phyloP scores from a whole-genome alignment of 2,329 filamentous ascomycete genomes.

The Aspergillus sergii region DNA sequence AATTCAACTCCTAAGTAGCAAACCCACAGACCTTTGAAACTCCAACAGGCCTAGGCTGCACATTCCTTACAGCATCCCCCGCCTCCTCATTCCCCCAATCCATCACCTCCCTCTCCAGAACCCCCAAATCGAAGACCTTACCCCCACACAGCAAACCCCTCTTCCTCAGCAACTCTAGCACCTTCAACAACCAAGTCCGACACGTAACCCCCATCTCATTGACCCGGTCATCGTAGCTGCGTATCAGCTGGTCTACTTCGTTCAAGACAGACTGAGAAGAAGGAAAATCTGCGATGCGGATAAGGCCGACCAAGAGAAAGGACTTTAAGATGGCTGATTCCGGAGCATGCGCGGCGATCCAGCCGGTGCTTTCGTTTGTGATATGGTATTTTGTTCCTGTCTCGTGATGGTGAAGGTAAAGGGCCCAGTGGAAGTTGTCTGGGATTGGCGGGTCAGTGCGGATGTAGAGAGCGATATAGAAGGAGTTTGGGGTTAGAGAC shows the following conservation, averaged over 20 bases:
- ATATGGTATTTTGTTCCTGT: conserved; percentile 29
- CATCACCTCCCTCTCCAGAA: conserved; percentile 23
- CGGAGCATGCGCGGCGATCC: conserved; percentile 23
- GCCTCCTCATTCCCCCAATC: conserved; percentile 25
- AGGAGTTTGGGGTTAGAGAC: conserved; percentile 12
- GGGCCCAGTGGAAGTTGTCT: conserved; percentile 35
- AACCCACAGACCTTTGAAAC: neutral
- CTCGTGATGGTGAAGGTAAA: conserved; percentile 27
- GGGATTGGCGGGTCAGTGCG: conserved; percentile 25
- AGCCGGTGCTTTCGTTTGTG: conserved; percentile 20
- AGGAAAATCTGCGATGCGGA: conserved; percentile 24
- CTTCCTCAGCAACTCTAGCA: conserved; percentile 18
- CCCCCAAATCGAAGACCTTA: conserved; percentile 12
- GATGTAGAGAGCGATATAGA: conserved; percentile 30
- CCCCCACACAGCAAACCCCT: neutral
- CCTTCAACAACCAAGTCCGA: conserved; percentile 24
- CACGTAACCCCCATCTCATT: conserved; percentile 22
- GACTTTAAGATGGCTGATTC: conserved; percentile 21
- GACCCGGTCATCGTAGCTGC: conserved; percentile 20
- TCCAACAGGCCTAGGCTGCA: conserved; percentile 22
- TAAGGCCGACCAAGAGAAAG: conserved; percentile 26
- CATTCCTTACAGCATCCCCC: conserved; percentile 17
- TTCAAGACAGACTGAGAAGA: neutral
- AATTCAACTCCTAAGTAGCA: neutral
- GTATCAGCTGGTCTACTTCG: conserved; percentile 22